These are phyloP conservation scores for Thecaphora thlaspeos DNA, from an alignment of 1,284 basidiomycete genomes.

Conservation along the genomic window DNA sequence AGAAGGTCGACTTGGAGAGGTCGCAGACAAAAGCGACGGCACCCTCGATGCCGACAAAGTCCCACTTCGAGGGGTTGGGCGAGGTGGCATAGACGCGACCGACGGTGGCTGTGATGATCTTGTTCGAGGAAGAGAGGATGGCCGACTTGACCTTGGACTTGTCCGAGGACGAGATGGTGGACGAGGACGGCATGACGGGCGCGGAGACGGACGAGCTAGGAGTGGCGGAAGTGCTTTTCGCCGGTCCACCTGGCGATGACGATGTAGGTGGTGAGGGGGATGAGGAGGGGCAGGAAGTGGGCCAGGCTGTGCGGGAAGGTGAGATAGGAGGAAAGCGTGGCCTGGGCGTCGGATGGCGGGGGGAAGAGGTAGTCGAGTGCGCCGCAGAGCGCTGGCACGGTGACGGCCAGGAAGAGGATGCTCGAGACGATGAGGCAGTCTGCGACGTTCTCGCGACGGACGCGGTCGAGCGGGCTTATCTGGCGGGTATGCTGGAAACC, in stretches of 20 bases:
- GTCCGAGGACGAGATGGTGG: constrained; percentile 49
- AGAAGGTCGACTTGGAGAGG: constrained; percentile 35
- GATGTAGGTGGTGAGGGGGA: constrained; percentile 47
- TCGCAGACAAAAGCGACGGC: constrained; percentile 53
- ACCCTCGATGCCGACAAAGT: constrained; percentile 51
- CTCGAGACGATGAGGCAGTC: constrained; percentile 14
- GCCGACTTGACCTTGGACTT: constrained; percentile 55
- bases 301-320: constrained; percentile 33
- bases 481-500: no score
- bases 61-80: constrained; percentile 39
- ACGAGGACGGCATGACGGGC: constrained; percentile 44
- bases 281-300: constrained; percentile 44
- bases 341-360: not conserved
- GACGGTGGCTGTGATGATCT: constrained; percentile 55
- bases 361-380: constrained; percentile 8
- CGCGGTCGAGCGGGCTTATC: constrained; percentile 14
- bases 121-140: constrained; percentile 48
- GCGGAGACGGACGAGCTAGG: constrained; percentile 3
- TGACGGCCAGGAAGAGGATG: no score
- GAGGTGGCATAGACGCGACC: constrained; percentile 53
- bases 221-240: constrained; percentile 41
- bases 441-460: not conserved
- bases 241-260: constrained; percentile 54
- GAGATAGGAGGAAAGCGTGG: constrained; percentile 12
- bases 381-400: no score